These are phyloP conservation scores for Arachnomyces sp. DNA, from an alignment of 2,329 filamentous ascomycete genomes.

Conservation along the genomic window DNA sequence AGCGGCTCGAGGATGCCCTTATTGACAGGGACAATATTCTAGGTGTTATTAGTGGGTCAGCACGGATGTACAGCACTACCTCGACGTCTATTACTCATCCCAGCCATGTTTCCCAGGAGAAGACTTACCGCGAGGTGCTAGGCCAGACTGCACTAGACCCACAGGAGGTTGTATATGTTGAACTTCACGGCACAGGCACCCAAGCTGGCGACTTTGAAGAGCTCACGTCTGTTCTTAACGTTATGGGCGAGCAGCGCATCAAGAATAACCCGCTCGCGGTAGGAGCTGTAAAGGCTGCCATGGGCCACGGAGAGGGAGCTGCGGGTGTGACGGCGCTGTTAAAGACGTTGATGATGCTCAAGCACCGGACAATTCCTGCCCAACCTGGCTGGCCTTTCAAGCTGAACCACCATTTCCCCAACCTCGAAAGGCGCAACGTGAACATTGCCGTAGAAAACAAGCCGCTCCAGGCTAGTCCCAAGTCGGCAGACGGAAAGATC, in stretches of 20 bases:
- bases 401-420: background rate
- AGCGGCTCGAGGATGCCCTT: conserved; percentile 68
- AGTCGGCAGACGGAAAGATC: background rate
- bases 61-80: conserved; percentile 74
- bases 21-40: conserved; percentile 62
- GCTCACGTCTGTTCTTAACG: conserved; percentile 65
- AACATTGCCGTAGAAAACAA: background rate
- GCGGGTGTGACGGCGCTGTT: conserved; percentile 41
- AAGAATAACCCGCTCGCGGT: conserved; percentile 47
- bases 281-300: conserved; percentile 56
- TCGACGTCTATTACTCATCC: conserved; percentile 78
- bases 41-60: conserved; percentile 65
- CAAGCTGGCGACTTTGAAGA: conserved; percentile 77
- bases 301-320: conserved; percentile 56
- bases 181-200: conserved; percentile 85
- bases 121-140: conserved; percentile 61
- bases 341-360: conserved; percentile 32
- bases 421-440: background rate
- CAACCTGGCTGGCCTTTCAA: conserved; percentile 24
- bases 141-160: conserved; percentile 67
- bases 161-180: conserved; percentile 70
- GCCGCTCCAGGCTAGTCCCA: background rate
- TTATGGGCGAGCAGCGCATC: conserved; percentile 42
- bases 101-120: conserved; percentile 66
- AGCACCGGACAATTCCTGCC: conserved; percentile 24